Base-by-base conservation (phyloP, 805 yeast species). In the Candida cerambycidarum region DNA sequence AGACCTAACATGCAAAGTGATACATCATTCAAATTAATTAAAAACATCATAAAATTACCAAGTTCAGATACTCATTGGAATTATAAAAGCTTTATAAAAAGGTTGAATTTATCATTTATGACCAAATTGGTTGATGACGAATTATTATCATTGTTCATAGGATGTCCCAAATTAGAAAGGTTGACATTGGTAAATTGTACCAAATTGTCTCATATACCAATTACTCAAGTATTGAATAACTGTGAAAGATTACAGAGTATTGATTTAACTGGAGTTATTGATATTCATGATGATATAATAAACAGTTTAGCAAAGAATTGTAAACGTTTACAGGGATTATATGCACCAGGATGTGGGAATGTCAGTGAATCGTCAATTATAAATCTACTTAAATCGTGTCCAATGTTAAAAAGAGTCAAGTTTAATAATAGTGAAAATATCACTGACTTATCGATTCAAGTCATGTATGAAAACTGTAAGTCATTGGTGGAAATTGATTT, bases 401-500 rank as follows among this genome's bases (percentile, higher is more conserved):
- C 85, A 2, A 72, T 81, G 73, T 69, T 92, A 49, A 88, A 89
- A 57, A 75, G 98, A 53, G 80, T 92, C 39, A 88, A 88, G 57
- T 73, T 93, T 41, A 82, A 89, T 44, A 85, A 85, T 43, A 85
- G 88, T 58, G 67, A 67, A 28, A 73, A 73, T 43, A 76, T 92
- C 44, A 76, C 82, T 37, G 93, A 87, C 60, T 76, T 65, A 8
- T 73, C 84, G 9, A 71, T 90, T 5, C 55, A 69, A 31, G 72
- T 75, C 16, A 70, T 89, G 62, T 82, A 85, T 41, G 68, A 70
- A n/a, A 76, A 76, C 57, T 92, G 97, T 61, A 83, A 84, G 32
- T 73, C 82, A 43, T 69, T 92, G 38, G 95, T 90, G 13, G 99
- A 92, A 63, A 83, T 93, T 40, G 98, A 92, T 63, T 72, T 92